Conservation (phyloP, 257 asterid species). For the Capsicum pubescens region DNA sequence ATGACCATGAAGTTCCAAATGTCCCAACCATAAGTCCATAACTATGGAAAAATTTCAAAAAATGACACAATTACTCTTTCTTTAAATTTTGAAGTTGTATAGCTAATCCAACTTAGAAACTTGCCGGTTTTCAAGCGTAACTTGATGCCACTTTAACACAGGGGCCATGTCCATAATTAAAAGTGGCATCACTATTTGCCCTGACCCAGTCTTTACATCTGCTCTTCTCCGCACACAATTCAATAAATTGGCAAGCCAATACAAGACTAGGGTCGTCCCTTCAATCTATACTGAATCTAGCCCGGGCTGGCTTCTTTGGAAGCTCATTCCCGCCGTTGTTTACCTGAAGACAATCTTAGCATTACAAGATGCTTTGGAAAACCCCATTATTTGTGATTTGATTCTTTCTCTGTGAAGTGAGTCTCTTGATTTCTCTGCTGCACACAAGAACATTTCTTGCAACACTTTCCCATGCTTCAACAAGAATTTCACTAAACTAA, state of each 20-base stretch:
- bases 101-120: neutral
- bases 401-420: constrained; percentile 58
- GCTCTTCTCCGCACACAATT: too few species aligned
- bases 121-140: too few species aligned
- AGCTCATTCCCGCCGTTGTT: neutral
- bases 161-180: too few species aligned
- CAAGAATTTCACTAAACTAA: constrained; percentile 67
- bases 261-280: too few species aligned
- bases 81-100: neutral
- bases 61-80: neutral
- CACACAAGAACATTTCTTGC: constrained; percentile 54
- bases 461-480: constrained; percentile 72
- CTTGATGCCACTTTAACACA: too few species aligned
- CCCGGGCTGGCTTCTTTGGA: too few species aligned
- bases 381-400: constrained; percentile 73
- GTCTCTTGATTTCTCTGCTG: constrained; percentile 49
- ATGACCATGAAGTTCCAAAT: neutral
- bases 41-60: neutral
- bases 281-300: too few species aligned
- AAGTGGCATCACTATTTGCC: too few species aligned
- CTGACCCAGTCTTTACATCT: too few species aligned
- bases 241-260: too few species aligned
- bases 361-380: constrained; percentile 68
- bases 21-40: neutral
- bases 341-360: constrained; percentile 67